These are phyloP conservation scores for Pilasporangium apinafurcum DNA, from an alignment of 352 stramenopile species.

Conservation along the genomic window DNA sequence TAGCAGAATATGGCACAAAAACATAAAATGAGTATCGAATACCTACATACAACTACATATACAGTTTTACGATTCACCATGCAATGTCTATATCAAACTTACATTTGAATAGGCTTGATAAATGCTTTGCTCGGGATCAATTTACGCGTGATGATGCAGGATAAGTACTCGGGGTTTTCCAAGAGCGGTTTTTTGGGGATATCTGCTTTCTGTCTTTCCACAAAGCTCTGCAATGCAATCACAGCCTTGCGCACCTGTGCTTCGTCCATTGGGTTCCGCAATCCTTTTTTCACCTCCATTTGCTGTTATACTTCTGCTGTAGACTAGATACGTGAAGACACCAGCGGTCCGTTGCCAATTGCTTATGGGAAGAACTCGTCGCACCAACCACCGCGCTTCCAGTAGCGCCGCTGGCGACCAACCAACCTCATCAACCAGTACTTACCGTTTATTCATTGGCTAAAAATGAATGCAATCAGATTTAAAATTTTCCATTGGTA, in stretches of 20 bases:
- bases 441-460: background rate
- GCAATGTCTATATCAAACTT: slow-evolving; percentile 4
- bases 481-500: too few relatives aligned
- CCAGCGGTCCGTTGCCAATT: too few relatives aligned
- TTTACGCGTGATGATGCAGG: slow-evolving; percentile 72
- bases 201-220: slow-evolving; percentile 39
- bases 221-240: slow-evolving; percentile 53
- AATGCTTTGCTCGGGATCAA: slow-evolving; percentile 57
- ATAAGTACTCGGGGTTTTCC: slow-evolving; percentile 44
- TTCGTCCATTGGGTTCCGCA: slow-evolving; percentile 65
- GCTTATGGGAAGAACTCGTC: too few relatives aligned
- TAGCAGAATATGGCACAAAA: too few relatives aligned
- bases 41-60: background rate
- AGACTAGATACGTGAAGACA: background rate
- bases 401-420: background rate
- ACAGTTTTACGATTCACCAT: background rate
- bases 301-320: background rate
- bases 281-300: slow-evolving; percentile 44
- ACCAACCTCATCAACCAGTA: background rate
- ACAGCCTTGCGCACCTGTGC: slow-evolving; percentile 71
- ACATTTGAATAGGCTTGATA: slow-evolving; percentile 74
- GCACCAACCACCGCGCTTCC: too few relatives aligned
- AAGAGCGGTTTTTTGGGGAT: slow-evolving; percentile 57
- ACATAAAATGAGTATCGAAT: slow-evolving; percentile 5
- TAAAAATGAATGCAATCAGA: too few relatives aligned